Evolutionary conservation across 179 eudicot genomes (phyloP), one percentile per base, ranked within the genome.

Genomic region (Spinacia oleracea): DNA sequence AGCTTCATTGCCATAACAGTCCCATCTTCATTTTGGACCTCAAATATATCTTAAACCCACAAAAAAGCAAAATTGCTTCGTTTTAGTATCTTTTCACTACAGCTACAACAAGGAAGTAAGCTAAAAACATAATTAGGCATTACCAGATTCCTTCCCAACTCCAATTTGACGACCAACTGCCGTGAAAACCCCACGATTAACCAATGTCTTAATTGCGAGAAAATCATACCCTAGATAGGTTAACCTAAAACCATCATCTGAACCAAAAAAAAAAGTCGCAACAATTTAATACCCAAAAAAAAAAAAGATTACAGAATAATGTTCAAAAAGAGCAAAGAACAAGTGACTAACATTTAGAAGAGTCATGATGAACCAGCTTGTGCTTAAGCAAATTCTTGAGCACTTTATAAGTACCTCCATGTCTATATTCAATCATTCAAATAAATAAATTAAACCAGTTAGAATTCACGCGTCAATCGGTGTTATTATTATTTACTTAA

Each of bases 111-210:
- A n/a, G 27, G 35, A 4, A 77, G 67, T 9, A 50, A 15, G 38
- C 80, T 75, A 48, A 32, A 48, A 18, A 15, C 50, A 55, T 0
- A 9, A 70, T 18, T 46, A n/a, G 46, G 16, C 51, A 6, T 59
- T 82, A 96, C 99, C 99, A 72, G 98, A 96, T 84, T 93, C 98
- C 87, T 96, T 96, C 34, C 99, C 99, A 1, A 92, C 97, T 77
- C 99, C 99, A 84, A 96, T 90, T 88, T 93, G 97, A 58, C 99
- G 98, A 69, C 99, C 99, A 74, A 96, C 96, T 20, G 93, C 70
- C 70, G 79, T 74, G 78, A 96, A 89, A 25, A 96, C 89, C 45
- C 99, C 99, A 43, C 99, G 92, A 70, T 93, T 93, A 12, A 93
- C 93, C 87, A 93, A 67, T 9, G 98, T 88, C 85, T 92, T 93